Base-by-base conservation (phyloP, 2,329 filamentous ascomycete genomes). In the Aureobasidium sp. region DNA sequence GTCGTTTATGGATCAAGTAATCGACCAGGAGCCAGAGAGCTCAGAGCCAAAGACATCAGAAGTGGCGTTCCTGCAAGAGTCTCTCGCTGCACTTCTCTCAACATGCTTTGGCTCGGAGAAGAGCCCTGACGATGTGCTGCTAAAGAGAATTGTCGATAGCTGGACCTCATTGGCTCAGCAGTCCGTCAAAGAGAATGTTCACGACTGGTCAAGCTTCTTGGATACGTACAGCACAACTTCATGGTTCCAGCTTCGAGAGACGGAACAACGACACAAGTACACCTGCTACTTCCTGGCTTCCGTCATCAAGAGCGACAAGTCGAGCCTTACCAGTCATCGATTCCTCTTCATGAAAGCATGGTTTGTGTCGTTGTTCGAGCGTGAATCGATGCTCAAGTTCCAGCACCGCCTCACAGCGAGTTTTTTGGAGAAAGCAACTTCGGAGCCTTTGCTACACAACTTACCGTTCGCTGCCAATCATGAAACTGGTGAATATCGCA, bases 21-120 rank as follows among this genome's bases (percentile, higher is more conserved):
- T 35, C 7, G 55, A 59, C 7, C 21, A 49, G 17, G 55, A 57
- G 4, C 31, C 43, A 19, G 42, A 33, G 3, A 29, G 11, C 6
- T 25, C 27, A 9, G 54, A 33, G 33, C 47, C 21, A 21, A 62
- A 21, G n/a, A 47, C 15, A 9, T 54, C 53, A 27, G 67, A 79
- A 33, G 68, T 78, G 27, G 71, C 74, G 19, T 71, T 74, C 29
- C 70, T 83, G 35, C 76, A 80, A 58, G 76, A 76, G 11, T 71
- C 77, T 15, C 69, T 85, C 21, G 78, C 75, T 63, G 78, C 77
- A 21, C 74, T 86, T 27, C 70, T 85, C 23, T 86, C 83, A 0
- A 84, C 83, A 62, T 79, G 79, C 55, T 85, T 86, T 67, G 84
- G 84, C 8, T 80, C 81, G 37, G 84, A 86, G 60, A 67, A 73